A percentile compares a stretch with the other conserved stretches of the same genome.
Conservation (phyloP, 2,329 filamentous ascomycete genomes). For the Ophiostoma ulmi region DNA sequence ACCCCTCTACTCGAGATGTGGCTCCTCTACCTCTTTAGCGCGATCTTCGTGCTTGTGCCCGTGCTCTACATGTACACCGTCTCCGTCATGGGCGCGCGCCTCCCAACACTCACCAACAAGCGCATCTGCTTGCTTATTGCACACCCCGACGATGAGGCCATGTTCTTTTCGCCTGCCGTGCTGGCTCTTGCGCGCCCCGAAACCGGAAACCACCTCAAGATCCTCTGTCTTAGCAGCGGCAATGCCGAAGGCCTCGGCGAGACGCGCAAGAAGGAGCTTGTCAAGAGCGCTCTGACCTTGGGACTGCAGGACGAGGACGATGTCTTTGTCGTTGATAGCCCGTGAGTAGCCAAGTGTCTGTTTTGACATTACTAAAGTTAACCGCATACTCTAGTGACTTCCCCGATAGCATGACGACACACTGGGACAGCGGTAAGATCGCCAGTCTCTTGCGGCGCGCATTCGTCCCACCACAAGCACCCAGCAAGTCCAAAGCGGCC, state of each 20-base stretch:
- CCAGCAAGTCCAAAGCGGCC: slow-evolving; percentile 27
- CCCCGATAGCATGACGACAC: slow-evolving; percentile 78
- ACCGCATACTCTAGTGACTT: slow-evolving; percentile 50
- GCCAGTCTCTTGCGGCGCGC: slow-evolving; percentile 63
- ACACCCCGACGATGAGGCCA: slow-evolving; percentile 96
- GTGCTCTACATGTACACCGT: slow-evolving; percentile 51
- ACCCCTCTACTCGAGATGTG: slow-evolving; percentile 13
- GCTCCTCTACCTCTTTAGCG: slow-evolving; percentile 30
- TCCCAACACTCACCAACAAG: slow-evolving; percentile 71
- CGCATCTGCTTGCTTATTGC: slow-evolving; percentile 89
- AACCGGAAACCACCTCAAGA: slow-evolving; percentile 85
- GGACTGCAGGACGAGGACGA: slow-evolving; percentile 72
- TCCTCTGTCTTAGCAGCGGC: slow-evolving; percentile 87
- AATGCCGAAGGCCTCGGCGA: slow-evolving; percentile 82
- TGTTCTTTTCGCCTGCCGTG: slow-evolving; percentile 94
- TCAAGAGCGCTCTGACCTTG: slow-evolving; percentile 70
- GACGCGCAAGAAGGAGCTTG: slow-evolving; percentile 74
- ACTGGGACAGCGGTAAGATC: slow-evolving; percentile 69
- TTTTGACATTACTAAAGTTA: not conserved
- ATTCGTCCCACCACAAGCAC: slow-evolving; percentile 47
- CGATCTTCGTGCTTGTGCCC: slow-evolving; percentile 41
- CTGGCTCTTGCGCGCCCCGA: slow-evolving; percentile 75
- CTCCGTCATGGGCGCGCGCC: slow-evolving; percentile 44
- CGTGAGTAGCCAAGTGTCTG: slow-evolving; percentile 41
- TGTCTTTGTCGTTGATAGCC: slow-evolving; percentile 78